Base-by-base conservation (phyloP, 2,329 filamentous ascomycete genomes). In the Bipolaris zeicola region DNA sequence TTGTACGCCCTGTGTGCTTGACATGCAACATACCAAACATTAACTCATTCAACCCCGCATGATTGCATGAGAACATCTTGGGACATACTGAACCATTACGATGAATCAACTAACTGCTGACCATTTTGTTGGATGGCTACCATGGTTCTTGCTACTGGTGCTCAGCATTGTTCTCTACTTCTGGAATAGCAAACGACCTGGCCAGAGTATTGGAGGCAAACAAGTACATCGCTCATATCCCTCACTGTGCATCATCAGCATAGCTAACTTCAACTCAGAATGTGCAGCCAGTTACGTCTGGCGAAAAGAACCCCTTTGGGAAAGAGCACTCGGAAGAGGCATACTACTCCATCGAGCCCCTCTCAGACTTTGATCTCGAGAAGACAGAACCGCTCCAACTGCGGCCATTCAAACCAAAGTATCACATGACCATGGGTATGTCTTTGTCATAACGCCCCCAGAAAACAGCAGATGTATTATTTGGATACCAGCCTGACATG, bases 391-490 rank as follows among this genome's bases (percentile, higher is more conserved):
- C 84, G 0, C 66, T 85, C 36, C 79, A 83, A 54, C 68, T 85
- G 10, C 77, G 85, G 13, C 82, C 83, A 0, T 87, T 87, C 71
- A 87, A 85, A 69, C 80, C 83, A 5, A 86, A 82, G 63, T 88
- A 85, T 66, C 81, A 87, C 66, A 71, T 88, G 48, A 87, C 85
- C 5, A 88, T 88, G 86, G 83, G 85, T 86, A 60, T 13, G 26
- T 72, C 59, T 73, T 61, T 14, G 8, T 20, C 38, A 41, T 41
- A 2, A 20, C 16, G 28, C 33, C 31, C n/a, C 43, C 18, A 20
- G 7, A 22, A 16, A 18, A 39, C 16, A 39, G 6, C 1, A 43
- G 24, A 28, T 6, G 16, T 16, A 16, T 5, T 3, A 22, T 26
- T 3, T 14, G 28, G 33, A 22, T 26, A 28, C 24, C 18, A 26